A percentile compares a stretch with the other conserved stretches of the same genome.
phyloP scores from a whole-genome alignment of 2,329 filamentous ascomycete genomes.

The Cercospora zeina region DNA sequence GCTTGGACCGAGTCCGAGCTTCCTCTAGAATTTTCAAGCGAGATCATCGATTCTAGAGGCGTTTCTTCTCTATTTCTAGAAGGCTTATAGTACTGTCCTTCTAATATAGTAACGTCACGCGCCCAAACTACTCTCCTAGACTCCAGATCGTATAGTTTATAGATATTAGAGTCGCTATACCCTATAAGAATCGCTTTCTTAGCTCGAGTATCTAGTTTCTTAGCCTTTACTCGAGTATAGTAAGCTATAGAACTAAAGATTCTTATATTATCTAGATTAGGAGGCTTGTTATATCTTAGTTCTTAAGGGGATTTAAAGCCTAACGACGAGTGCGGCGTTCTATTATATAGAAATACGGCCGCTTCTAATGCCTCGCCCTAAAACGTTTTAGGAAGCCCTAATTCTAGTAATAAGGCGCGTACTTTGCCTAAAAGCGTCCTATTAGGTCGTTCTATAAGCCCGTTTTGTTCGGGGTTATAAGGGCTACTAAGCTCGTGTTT shows the following conservation, averaged over 20 bases:
- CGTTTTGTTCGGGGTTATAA: too few relatives aligned
- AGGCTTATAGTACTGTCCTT: not conserved
- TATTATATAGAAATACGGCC: too few relatives aligned
- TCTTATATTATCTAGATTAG: too few relatives aligned
- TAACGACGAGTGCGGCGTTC: too few relatives aligned
- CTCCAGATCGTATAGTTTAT: conserved; percentile 12
- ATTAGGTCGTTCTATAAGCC: too few relatives aligned
- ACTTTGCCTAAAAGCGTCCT: too few relatives aligned
- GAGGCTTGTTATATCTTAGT: too few relatives aligned
- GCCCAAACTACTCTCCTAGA: not conserved
- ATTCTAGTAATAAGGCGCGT: too few relatives aligned
- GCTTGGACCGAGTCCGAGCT: too few relatives aligned
- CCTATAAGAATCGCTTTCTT: conserved; percentile 9
- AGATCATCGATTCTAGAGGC: not conserved
- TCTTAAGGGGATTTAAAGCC: too few relatives aligned
- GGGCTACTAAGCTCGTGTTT: not conserved
- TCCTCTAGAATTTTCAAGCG: not conserved
- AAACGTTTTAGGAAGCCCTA: too few relatives aligned
- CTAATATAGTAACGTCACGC: not conserved
- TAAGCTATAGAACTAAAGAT: not conserved
- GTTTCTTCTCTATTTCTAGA: not conserved
- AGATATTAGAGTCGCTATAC: conserved; percentile 5
- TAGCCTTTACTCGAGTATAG: conserved; percentile 1
- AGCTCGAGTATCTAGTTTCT: conserved; percentile 5
- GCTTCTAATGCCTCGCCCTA: too few relatives aligned